These are phyloP conservation scores for Flagelloscypha sp. DNA, from an alignment of 768 basidiomycete genomes.

Conservation along the genomic window DNA sequence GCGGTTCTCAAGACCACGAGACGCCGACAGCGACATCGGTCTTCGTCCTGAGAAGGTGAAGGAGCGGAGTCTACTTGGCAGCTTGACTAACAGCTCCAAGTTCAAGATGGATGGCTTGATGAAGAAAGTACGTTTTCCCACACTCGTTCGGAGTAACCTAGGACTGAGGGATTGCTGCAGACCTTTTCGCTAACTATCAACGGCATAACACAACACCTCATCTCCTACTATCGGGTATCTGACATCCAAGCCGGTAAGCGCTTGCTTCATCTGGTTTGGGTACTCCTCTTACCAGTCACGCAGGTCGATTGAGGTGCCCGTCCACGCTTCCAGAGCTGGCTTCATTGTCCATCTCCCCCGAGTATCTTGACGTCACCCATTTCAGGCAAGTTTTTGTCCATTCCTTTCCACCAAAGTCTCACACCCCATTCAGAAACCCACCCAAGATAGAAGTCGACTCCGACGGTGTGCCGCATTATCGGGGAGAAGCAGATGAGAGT, in stretches of 20 bases:
- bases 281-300: no score
- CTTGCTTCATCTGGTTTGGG: no score
- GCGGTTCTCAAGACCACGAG: constrained; percentile 49
- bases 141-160: constrained; percentile 5
- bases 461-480: constrained; percentile 76
- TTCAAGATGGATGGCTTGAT: constrained; percentile 91
- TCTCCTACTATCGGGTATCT: constrained; percentile 90
- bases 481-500: constrained; percentile 79
- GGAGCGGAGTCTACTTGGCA: constrained; percentile 81
- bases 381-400: no score
- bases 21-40: constrained; percentile 47
- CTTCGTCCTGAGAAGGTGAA: constrained; percentile 57
- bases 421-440: constrained; percentile 71
- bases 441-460: constrained; percentile 81
- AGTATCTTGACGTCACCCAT: constrained; percentile 84
- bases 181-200: constrained; percentile 85
- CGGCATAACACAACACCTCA: constrained; percentile 83
- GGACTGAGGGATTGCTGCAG: no score
- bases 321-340: constrained; percentile 84
- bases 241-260: constrained; percentile 87
- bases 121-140: constrained; percentile 71
- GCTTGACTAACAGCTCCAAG: constrained; percentile 86
- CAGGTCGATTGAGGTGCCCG: constrained; percentile 80
- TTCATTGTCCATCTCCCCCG: constrained; percentile 75
- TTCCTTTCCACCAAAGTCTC: constrained; percentile 69